Base-by-base conservation (phyloP, 2,329 filamentous ascomycete genomes). In the Arthroderma uncinatum region DNA sequence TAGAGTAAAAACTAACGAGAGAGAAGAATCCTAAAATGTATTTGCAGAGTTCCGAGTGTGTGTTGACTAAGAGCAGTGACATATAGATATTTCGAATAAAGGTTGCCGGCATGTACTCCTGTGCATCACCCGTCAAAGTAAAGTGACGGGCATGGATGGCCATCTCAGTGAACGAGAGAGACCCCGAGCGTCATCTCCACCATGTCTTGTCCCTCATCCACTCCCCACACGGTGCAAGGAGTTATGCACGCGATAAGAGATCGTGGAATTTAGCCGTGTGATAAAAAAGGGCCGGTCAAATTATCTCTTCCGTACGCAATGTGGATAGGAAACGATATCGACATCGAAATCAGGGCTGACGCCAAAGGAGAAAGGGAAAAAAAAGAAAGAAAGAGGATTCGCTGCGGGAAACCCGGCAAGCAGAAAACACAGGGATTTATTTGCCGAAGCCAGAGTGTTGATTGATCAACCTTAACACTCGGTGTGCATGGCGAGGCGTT, bases 391-490 rank as follows among this genome's bases (percentile, higher is more conserved):
- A 21, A 34, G 47, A 50, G 25, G 14, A 19, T 50, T 50, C 4
- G 7, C 28, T 16, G 47, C 47, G 47, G 25, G 28, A 50, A 50
- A 19, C 47, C 47, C 47, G 47, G 47, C 25, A 50, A 50, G n/a
- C 28, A 33, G 47, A 50, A 48, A 50, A 33, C n/a, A n/a, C 25
- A 33, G 16, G 47, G 47, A 16, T 30, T 33, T 33, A 50, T 21
- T 50, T 50, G 23, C 25, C 47, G 25, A 33, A 50, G 28, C 8
- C 25, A 50, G 25, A 23, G 7, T 50, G 25, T 14, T 19, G 47
- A 50, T 33, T 50, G 47, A 50, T 48, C 47, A 50, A 50, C 47
- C 47, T 50, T 50, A 50, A 50, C 16, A 25, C 47, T 50, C 47
- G 12, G 47, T 33, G 10, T 50, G 47, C 47, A 50, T 50, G 47